Evolutionary conservation across 2,329 filamentous ascomycete species (phyloP).

Genomic region (Ascochyta pisi): DNA sequence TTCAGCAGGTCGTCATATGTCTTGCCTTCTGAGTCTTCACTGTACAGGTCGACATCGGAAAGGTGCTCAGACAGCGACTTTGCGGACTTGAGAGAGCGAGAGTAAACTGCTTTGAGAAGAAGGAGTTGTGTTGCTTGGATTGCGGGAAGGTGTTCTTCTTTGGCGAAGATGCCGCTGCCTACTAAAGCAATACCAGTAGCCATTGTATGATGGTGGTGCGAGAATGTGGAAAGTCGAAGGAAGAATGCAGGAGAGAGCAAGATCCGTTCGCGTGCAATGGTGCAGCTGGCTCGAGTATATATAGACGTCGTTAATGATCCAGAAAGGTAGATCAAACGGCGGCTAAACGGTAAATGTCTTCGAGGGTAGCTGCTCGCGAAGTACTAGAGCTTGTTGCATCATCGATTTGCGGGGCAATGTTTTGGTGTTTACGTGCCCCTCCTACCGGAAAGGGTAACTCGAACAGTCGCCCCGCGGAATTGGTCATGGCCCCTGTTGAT

Average conservation of each 20-base stretch:
- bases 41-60: conserved; percentile 62
- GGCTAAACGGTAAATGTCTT: conserved; percentile 28
- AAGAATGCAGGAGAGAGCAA: background rate
- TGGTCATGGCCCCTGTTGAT: background rate
- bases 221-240: background rate
- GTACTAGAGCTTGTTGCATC: conserved; percentile 5
- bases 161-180: conserved; percentile 68
- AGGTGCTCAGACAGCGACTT: conserved; percentile 48
- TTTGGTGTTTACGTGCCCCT: conserved; percentile 25
- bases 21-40: conserved; percentile 59
- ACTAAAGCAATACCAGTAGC: conserved; percentile 66
- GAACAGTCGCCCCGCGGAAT: conserved; percentile 18
- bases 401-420: conserved; percentile 12
- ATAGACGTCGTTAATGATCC: background rate
- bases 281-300: background rate
- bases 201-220: conserved; percentile 7
- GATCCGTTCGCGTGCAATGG: background rate
- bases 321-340: conserved; percentile 14
- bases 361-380: background rate
- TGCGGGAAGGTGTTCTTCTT: conserved; percentile 67
- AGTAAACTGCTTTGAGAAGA: conserved; percentile 70
- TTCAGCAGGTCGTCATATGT: conserved; percentile 60
- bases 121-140: conserved; percentile 62
- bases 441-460: conserved; percentile 22
- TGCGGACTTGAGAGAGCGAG: conserved; percentile 67